These are phyloP conservation scores for Hymenotorrendiella dingleyae DNA, from an alignment of 2,329 filamentous ascomycete species.

Conservation along the genomic window DNA sequence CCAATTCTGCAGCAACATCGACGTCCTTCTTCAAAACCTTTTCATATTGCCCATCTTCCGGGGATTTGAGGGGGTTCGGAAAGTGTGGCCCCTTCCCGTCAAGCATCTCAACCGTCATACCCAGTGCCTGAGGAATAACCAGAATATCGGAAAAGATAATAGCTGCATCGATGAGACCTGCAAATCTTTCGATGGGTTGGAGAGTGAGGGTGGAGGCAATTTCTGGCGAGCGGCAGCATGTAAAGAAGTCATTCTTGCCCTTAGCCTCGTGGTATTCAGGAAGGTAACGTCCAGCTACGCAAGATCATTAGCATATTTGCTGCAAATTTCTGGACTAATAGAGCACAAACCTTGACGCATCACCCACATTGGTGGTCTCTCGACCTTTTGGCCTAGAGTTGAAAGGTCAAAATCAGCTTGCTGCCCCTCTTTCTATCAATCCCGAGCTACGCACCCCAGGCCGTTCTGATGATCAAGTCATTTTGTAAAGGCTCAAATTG, in stretches of 20 bases:
- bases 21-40: slow-evolving; percentile 71
- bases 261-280: slow-evolving; percentile 98
- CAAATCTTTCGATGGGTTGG: slow-evolving; percentile 89
- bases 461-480: slow-evolving; percentile 83
- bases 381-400: slow-evolving; percentile 78
- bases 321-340: slow-evolving; percentile 1
- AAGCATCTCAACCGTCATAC: slow-evolving; percentile 98
- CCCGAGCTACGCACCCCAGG: slow-evolving; percentile 56
- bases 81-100: slow-evolving; percentile 97
- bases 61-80: slow-evolving; percentile 72
- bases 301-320: slow-evolving; percentile 3
- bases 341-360: slow-evolving; percentile 80
- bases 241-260: slow-evolving; percentile 87
- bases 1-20: slow-evolving; percentile 77
- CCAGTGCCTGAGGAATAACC: slow-evolving; percentile 95
- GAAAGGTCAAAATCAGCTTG: slow-evolving; percentile 16
- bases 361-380: slow-evolving; percentile 95
- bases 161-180: slow-evolving; percentile 85
- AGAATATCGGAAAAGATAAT: slow-evolving; percentile 99
- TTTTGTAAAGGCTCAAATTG: slow-evolving; percentile 84
- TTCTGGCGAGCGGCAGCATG: slow-evolving; percentile 90
- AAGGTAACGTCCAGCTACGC: slow-evolving; percentile 83
- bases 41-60: slow-evolving; percentile 76
- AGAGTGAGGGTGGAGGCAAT: slow-evolving; percentile 89
- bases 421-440: slow-evolving; percentile 10